Evolutionary conservation across 805 yeast genomes (phyloP), one percentile per base, ranked within the genome.

Genomic region (Kluyveromyces wickerhamii): DNA sequence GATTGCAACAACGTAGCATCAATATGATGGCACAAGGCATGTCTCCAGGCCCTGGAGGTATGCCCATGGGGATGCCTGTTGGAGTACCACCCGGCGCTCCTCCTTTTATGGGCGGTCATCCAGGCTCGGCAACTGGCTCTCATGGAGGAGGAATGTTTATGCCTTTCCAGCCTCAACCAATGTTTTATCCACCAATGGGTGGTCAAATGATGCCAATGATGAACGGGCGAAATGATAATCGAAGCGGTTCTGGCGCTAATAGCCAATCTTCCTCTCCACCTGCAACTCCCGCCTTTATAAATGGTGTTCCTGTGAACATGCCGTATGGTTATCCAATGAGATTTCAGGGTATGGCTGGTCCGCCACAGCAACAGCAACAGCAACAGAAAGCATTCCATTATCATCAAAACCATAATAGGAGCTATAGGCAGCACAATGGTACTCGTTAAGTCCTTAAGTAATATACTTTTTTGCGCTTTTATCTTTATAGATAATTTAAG

Each of bases 111-210:
- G 44, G 40, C 35, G 54, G 48, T 2, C 43, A 38, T 11, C 29
- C 27, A 5, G 33, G 25, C 10, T 25, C 26, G 6, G 40, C 40
- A 29, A 41, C 43, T 23, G 49, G 45, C 2, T 32, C 37, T 5
- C 38, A 37, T 18, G 46, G 48, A 44, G 46, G 48, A 44, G 53
- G 52, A 3, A 51, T 54, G 57, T 56, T 54, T 24, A 45, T 54
- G 48, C 61, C 61, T 25, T 51, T 49, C 37, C 62, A 57, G 37
- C 58, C 58, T 9, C 60, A 54, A 37, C 57, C 60, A 12, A 43
- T 54, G 46, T 53, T 51, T 36, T 54, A 53, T 30, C 60, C 60
- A 19, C 42, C 49, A 5, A 52, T 55, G 53, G 33, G 33, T 5
- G 50, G 49, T 18, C 58, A 49, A 27, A 51, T 52, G 55, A 45